Conservation (phyloP, 768 basidiomycete genomes). For the Coprinopsis sp. region DNA sequence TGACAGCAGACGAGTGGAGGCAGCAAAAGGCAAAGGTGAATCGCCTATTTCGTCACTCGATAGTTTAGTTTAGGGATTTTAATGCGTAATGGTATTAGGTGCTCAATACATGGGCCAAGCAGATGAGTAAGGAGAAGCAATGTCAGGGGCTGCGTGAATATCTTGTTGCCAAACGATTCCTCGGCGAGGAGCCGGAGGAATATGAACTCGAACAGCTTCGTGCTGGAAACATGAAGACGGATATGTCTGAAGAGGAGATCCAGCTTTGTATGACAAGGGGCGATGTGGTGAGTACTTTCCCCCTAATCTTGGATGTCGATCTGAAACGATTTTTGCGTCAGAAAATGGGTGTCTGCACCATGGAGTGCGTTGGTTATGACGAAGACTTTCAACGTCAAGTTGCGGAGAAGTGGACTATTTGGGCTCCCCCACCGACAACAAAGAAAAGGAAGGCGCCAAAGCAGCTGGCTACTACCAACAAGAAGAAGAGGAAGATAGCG, state of each 20-base stretch:
- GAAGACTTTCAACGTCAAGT: conserved; percentile 29
- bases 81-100: neutral
- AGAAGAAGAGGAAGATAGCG: conserved; percentile 1
- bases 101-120: neutral
- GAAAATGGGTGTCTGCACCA: conserved; percentile 31
- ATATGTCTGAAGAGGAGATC: conserved; percentile 15
- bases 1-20: conserved; percentile 23
- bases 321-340: conserved; percentile 8
- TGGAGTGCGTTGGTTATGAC: conserved; percentile 40
- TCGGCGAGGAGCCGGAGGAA: neutral
- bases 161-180: neutral
- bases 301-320: neutral
- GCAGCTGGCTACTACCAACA: neutral
- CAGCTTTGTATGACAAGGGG: conserved; percentile 10
- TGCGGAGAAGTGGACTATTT: conserved; percentile 17
- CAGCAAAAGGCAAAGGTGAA: conserved; percentile 16
- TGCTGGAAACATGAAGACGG: conserved; percentile 1
- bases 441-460: neutral
- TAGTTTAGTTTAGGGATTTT: neutral
- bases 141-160: neutral
- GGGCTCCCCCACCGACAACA: neutral
- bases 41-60: neutral
- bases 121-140: neutral
- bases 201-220: neutral
- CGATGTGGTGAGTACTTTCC: conserved; percentile 11